These are phyloP conservation scores for Theobroma cacao DNA, from an alignment of 345 rosid genomes.

Conservation along the genomic window DNA sequence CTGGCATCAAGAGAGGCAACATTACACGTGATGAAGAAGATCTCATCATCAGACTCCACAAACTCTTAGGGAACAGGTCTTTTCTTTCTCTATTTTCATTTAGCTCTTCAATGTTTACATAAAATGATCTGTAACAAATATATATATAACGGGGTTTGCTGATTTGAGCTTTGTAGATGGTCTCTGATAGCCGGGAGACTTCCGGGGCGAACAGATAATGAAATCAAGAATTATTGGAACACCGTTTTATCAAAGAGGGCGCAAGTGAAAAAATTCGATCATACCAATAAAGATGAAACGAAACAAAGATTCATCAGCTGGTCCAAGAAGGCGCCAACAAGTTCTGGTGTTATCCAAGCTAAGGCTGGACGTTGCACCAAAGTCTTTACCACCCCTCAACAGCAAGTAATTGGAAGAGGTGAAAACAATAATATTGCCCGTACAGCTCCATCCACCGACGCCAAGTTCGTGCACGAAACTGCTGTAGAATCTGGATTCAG, in stretches of 20 bases:
- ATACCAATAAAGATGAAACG: neutral
- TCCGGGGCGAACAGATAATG: neutral
- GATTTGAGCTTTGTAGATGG: neutral
- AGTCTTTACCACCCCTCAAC: neutral
- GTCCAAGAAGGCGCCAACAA: neutral
- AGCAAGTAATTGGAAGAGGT: neutral
- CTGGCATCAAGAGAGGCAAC: conserved; percentile 49
- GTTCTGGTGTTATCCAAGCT: neutral
- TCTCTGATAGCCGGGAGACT: neutral
- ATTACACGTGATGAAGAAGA: conserved; percentile 38
- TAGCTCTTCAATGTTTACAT: too few relatives aligned
- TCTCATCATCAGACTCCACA: conserved; percentile 43
- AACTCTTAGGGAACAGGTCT: conserved; percentile 43
- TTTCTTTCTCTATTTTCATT: neutral
- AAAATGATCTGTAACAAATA: too few relatives aligned
- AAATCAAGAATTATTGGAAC: neutral
- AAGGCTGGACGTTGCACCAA: neutral
- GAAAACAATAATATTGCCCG: neutral
- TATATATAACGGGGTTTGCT: too few relatives aligned
- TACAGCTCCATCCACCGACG: neutral
- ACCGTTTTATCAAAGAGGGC: neutral
- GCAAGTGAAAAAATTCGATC: neutral
- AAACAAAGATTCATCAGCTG: neutral
- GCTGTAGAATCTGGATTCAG: neutral
- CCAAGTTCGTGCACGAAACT: neutral